These are phyloP conservation scores for Hypocrella siamensis DNA, from an alignment of 2,329 filamentous ascomycete species.

Conservation along the genomic window DNA sequence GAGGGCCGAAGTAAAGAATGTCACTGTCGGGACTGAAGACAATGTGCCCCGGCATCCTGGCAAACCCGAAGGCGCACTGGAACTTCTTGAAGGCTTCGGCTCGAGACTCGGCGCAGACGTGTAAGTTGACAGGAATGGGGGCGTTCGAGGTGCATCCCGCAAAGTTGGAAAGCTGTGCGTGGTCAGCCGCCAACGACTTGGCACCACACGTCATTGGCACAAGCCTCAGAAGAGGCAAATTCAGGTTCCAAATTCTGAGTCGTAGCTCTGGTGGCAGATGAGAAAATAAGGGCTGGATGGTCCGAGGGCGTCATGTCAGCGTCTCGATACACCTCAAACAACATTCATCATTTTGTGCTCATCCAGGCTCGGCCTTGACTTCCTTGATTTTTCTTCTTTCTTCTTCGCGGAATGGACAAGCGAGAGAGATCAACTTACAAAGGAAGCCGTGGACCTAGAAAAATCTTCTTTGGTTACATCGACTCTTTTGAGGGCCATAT, in stretches of 20 bases:
- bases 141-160: constrained; percentile 25
- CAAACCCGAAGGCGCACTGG: constrained; percentile 23
- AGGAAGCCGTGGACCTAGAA: background rate
- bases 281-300: constrained; percentile 25
- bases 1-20: constrained; percentile 31
- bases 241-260: constrained; percentile 30
- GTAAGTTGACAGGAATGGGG: constrained; percentile 25
- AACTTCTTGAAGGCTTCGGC: constrained; percentile 25
- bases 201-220: constrained; percentile 26
- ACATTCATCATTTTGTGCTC: background rate
- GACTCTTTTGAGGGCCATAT: background rate
- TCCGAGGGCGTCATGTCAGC: too few species aligned
- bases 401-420: background rate
- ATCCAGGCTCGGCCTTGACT: background rate
- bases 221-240: constrained; percentile 24
- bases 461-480: background rate
- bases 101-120: constrained; percentile 30
- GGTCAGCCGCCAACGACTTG: constrained; percentile 11
- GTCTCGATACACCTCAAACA: too few species aligned
- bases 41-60: constrained; percentile 22
- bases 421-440: constrained; percentile 3
- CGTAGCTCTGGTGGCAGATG: constrained; percentile 30
- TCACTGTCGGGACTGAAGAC: constrained; percentile 25
- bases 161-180: constrained; percentile 5
- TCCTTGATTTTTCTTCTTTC: background rate